Conservation (phyloP, 768 basidiomycete genomes). For the Trametes cubensis region DNA sequence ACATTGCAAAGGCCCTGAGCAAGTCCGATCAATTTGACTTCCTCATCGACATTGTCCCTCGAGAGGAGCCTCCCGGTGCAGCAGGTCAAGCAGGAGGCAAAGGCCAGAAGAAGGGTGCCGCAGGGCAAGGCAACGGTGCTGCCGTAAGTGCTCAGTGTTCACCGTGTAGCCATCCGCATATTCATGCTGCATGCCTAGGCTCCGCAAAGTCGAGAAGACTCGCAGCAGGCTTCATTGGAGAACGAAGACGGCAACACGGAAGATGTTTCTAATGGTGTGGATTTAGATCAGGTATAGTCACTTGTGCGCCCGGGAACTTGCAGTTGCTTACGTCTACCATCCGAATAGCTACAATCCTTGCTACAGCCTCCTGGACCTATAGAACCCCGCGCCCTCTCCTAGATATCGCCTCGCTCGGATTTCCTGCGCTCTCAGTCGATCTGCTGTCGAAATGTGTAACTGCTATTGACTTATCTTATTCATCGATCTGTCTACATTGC, state of each 20-base stretch:
- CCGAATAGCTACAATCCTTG: conserved; percentile 15
- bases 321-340: not conserved
- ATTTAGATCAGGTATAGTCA: conserved; percentile 21
- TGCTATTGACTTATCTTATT: conserved; percentile 10
- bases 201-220: conserved; percentile 16
- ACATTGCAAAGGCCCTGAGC: conserved; percentile 89
- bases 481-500: not conserved
- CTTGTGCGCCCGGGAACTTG: not conserved
- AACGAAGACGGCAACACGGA: conserved; percentile 10
- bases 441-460: conserved; percentile 10
- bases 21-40: conserved; percentile 98
- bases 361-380: conserved; percentile 21
- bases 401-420: not conserved
- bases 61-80: conserved; percentile 60
- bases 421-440: not conserved
- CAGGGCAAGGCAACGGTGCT: conserved; percentile 13
- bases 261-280: conserved; percentile 14
- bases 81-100: conserved; percentile 19
- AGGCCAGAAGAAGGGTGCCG: conserved; percentile 30
- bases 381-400: conserved; percentile 14
- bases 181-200: not conserved
- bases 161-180: not conserved
- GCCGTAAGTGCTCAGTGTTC: not conserved
- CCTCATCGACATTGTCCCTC: conserved; percentile 91
- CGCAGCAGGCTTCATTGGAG: conserved; percentile 10